Base-by-base conservation (phyloP, 331 rosid genomes). In the Prunus yedoensis region DNA sequence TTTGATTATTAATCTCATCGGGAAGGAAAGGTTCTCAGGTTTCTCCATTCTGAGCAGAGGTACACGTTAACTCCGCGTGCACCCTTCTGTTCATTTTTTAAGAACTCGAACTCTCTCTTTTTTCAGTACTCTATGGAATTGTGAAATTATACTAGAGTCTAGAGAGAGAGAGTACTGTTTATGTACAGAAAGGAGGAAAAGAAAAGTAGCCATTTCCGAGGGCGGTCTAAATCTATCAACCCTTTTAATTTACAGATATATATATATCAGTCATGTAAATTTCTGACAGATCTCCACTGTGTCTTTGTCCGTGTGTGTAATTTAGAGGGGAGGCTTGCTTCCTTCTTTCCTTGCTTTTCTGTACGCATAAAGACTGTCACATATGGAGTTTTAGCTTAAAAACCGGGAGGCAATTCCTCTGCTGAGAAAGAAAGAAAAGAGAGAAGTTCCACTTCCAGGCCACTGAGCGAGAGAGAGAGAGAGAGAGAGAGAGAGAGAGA, bases 41-140 rank as follows among this genome's bases (percentile, higher is more conserved):
- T 59, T 21, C 43, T 8, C 18, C 43, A 38, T 28, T 25, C 52
- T 18, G 46, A 66, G 76, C 47, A 23, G 77, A 62, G 73, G 72
- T 74, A 70, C 83, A 77, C 87, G 85, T 77, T 77, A 77, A 72
- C 82, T 69, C 76, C 62, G 64, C 76, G 82, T 82, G 76, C 82
- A 77, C 50, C 21, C 63, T 74, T 63, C 73, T 59, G 8, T 43
- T 20, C 16, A 16, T 59, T 4, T 30, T 63, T 18, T 28, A 23
- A 38, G 46, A 38, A 38, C 43, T 38, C 8, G 7, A 38, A 38
- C 43, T 38, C 43, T 38, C 43, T 7, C 10, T 38, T 61, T 28
- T 66, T 66, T 15, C 53, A 8, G 25, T 21, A 12, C 9, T 35
- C 35, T 11, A 4, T 28, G 17, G 3, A 47, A 18, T 16, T 17